Evolutionary conservation across 202 grass and related monocot species (phyloP).

Genomic region (Musa balbisiana): DNA sequence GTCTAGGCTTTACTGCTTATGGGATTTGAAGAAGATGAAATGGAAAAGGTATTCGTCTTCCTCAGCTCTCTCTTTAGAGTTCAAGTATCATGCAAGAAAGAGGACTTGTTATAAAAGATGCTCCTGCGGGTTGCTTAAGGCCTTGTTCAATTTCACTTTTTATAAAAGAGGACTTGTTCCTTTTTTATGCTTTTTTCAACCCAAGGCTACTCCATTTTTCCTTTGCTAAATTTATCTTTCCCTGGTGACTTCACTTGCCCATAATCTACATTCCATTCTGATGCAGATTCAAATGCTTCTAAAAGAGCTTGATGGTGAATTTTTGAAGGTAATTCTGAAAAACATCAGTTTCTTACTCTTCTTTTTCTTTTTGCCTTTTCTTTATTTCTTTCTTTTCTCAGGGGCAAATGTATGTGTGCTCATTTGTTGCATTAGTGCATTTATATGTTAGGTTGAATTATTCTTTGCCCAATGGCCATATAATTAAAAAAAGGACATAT

Average conservation of each 20-base stretch:
- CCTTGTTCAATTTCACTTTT: background rate
- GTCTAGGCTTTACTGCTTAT: conserved; percentile 62
- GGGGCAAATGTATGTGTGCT: background rate
- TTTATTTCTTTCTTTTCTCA: background rate
- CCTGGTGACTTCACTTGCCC: background rate
- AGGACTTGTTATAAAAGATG: background rate
- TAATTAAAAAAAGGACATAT: background rate
- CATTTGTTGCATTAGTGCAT: background rate
- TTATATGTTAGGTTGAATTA: background rate
- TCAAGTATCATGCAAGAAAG: background rate
- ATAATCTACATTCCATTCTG: conserved; percentile 7
- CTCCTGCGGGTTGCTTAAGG: background rate
- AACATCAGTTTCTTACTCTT: conserved; percentile 7
- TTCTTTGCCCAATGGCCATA: background rate
- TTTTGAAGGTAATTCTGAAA: conserved; percentile 62
- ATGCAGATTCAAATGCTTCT: conserved; percentile 69
- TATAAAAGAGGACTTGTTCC: background rate
- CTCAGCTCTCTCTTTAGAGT: background rate
- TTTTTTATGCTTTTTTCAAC: background rate
- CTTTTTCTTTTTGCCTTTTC: background rate
- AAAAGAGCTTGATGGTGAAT: conserved; percentile 76
- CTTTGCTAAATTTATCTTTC: background rate
- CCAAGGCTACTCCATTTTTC: background rate
- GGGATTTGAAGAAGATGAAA: conserved; percentile 77
- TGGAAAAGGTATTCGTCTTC: conserved; percentile 40